Percentiles rank a stretch among this genome's conserved stretches.
Evolutionary conservation across 2,329 filamentous ascomycete genomes (phyloP).

Genomic region (Ascochyta lentis): DNA sequence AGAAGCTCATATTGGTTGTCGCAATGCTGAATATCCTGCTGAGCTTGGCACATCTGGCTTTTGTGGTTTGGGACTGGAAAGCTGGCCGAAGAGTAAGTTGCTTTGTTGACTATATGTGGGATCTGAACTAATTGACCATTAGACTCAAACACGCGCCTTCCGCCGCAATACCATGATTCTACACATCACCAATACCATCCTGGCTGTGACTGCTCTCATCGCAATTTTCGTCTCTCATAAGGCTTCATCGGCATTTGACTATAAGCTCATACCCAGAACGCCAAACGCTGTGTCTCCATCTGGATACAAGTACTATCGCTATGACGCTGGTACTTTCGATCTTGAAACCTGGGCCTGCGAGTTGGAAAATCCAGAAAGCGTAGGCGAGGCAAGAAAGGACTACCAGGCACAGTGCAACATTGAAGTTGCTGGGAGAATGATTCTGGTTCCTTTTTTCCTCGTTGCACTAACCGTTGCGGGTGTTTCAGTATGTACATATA

Average conservation of each 20-base stretch:
- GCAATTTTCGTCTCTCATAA: conserved; percentile 41
- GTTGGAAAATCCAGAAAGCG: conserved; percentile 30
- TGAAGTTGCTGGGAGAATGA: conserved; percentile 36
- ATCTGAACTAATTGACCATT: neutral
- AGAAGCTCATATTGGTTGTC: conserved; percentile 10
- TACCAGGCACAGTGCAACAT: conserved; percentile 38
- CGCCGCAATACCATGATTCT: conserved; percentile 45
- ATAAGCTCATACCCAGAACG: conserved; percentile 28
- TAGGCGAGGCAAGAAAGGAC: conserved; percentile 35
- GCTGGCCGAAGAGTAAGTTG: conserved; percentile 7
- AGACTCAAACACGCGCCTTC: conserved; percentile 42
- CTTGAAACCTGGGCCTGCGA: conserved; percentile 47
- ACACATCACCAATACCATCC: conserved; percentile 37
- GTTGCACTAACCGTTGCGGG: conserved; percentile 27
- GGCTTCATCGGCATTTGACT: conserved; percentile 36
- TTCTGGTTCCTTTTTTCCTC: conserved; percentile 42
- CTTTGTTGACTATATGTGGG: too few species aligned
- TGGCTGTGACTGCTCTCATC: conserved; percentile 42
- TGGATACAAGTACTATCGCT: conserved; percentile 29
- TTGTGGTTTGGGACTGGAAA: conserved; percentile 14
- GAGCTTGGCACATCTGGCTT: conserved; percentile 4
- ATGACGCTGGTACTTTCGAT: conserved; percentile 45
- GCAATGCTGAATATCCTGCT: conserved; percentile 10
- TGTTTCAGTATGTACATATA: conserved; percentile 32
- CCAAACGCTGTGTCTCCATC: conserved; percentile 9